Percentiles rank a stretch among this genome's conserved stretches.
Conservation (phyloP, 176 grass and related monocot species). For the Neostapfia colusana region DNA sequence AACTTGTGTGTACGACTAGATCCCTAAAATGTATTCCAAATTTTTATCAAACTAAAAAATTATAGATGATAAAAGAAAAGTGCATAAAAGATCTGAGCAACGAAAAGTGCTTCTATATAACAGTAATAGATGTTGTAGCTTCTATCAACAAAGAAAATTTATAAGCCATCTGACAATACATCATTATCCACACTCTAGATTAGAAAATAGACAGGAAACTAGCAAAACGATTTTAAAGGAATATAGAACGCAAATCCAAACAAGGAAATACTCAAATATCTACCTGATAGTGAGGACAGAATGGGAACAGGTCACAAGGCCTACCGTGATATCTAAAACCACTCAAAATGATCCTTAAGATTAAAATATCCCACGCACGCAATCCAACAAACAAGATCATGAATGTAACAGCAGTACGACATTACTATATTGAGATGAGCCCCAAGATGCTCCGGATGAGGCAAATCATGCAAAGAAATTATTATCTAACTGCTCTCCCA, state of each 20-base stretch:
- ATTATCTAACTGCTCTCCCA: slow-evolving; percentile 7
- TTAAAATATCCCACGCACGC: neutral
- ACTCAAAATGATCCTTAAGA: neutral
- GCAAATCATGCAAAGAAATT: neutral
- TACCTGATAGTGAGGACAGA: neutral
- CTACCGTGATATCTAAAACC: neutral
- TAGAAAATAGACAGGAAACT: neutral
- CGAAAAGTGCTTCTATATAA: neutral
- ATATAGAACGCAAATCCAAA: slow-evolving; percentile 4
- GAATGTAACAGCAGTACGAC: neutral
- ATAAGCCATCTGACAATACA: slow-evolving; percentile 1
- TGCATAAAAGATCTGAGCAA: neutral
- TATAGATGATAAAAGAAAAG: slow-evolving; percentile 11
- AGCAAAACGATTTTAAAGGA: slow-evolving; percentile 5
- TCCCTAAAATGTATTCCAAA: slow-evolving; percentile 36
- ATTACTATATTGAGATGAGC: neutral
- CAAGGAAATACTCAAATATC: neutral
- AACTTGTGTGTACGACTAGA: slow-evolving; percentile 46
- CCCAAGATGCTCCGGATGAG: neutral
- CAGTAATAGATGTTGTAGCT: slow-evolving; percentile 9
- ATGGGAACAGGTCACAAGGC: neutral
- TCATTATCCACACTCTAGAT: neutral
- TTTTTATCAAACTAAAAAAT: slow-evolving; percentile 4
- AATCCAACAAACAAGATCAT: slow-evolving; percentile 15
- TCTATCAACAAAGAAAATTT: neutral